A percentile compares a stretch with the other conserved stretches of the same genome.
phyloP scores from a whole-genome alignment of 2,329 filamentous ascomycete species.

The Stagonosporopsis vannaccii region DNA sequence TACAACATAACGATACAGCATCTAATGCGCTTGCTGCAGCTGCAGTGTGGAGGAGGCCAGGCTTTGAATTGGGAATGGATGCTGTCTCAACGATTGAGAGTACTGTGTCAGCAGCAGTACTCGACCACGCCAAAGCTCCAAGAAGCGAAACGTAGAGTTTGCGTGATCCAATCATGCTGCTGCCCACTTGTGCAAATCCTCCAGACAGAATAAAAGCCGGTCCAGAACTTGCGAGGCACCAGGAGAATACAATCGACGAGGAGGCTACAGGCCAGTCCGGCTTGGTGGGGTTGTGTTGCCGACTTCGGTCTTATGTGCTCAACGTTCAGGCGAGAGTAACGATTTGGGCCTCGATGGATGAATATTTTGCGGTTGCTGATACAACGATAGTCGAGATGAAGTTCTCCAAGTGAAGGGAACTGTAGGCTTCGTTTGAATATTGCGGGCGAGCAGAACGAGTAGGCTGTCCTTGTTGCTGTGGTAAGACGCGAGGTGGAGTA shows the following conservation, averaged over 20 bases:
- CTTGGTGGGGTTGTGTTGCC: constrained; percentile 9
- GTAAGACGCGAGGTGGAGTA: constrained; percentile 35
- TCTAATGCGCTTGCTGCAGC: constrained; percentile 44
- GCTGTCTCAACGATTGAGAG: constrained; percentile 47
- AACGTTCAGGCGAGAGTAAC: neutral
- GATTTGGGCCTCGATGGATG: neutral
- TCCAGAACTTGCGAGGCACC: neutral
- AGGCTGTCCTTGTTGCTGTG: constrained; percentile 35
- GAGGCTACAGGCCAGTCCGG: constrained; percentile 1
- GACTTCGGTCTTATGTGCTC: constrained; percentile 5
- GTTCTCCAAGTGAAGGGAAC: constrained; percentile 11
- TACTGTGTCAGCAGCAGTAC: constrained; percentile 46
- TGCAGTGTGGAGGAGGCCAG: constrained; percentile 37
- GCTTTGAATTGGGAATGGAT: constrained; percentile 36
- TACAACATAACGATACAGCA: constrained; percentile 37
- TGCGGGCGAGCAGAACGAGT: constrained; percentile 24
- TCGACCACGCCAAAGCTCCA: constrained; percentile 43
- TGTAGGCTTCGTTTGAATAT: constrained; percentile 20
- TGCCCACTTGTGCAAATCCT: constrained; percentile 21
- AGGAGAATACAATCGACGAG: neutral
- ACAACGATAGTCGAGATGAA: constrained; percentile 11
- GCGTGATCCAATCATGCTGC: constrained; percentile 36
- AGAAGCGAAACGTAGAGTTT: constrained; percentile 43
- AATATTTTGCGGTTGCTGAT: constrained; percentile 3
- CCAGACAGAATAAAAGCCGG: constrained; percentile 1